These are phyloP conservation scores for Suhomyces faveliae DNA, from an alignment of 805 yeast genomes.

Conservation along the genomic window DNA sequence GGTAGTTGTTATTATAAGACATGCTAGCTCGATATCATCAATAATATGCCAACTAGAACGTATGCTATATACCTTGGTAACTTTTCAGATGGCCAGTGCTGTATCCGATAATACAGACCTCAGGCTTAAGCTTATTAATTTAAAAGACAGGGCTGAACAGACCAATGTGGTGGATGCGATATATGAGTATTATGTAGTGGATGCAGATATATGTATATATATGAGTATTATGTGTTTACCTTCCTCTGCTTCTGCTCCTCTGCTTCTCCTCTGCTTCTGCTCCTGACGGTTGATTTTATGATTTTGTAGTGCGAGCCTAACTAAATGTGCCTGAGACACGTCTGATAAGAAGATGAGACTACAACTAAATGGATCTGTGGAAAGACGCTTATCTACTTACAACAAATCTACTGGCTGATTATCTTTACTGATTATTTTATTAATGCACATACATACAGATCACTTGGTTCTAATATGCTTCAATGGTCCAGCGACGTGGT, in stretches of 20 bases:
- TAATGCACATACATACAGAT: conserved; percentile 2
- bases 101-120: no score
- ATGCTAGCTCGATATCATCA: background rate
- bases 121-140: no score
- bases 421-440: no score
- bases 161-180: no score
- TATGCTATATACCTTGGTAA: background rate
- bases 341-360: background rate
- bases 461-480: conserved; percentile 81
- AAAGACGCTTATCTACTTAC: no score
- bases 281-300: conserved; percentile 1
- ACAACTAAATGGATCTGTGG: background rate
- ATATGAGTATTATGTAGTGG: no score
- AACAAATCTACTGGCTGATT: no score
- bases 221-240: no score
- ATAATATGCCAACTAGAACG: background rate
- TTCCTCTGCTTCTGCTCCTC: background rate
- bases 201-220: no score
- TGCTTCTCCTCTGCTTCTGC: background rate
- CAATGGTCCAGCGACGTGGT: conserved; percentile 65
- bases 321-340: background rate
- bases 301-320: conserved; percentile 5
- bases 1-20: conserved; percentile 5
- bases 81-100: no score
- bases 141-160: background rate